Evolutionary conservation across 768 basidiomycete genomes (phyloP).

Genomic region (Mycena galopus): DNA sequence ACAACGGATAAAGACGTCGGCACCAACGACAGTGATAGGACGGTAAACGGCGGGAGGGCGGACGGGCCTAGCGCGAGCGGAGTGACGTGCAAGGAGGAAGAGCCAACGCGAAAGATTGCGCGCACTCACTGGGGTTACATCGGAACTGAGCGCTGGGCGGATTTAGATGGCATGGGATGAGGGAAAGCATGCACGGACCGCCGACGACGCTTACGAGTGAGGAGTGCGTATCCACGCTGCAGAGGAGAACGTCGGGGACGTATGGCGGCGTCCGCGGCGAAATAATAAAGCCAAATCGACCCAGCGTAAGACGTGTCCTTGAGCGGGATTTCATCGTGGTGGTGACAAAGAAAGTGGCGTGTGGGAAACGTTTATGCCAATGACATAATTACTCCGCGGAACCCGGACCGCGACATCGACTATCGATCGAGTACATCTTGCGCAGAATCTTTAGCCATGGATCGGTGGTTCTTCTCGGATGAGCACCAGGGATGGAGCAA

Average conservation of each 20-base stretch:
- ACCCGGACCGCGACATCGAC: background rate
- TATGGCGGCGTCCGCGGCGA: slow-evolving; percentile 9
- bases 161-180: background rate
- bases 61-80: slow-evolving; percentile 6
- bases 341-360: background rate
- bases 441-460: background rate
- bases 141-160: slow-evolving; percentile 18
- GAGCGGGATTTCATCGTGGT: background rate
- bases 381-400: background rate
- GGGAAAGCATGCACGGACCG: slow-evolving; percentile 5
- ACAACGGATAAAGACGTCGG: slow-evolving; percentile 13
- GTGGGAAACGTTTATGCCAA: background rate
- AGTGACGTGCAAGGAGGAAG: slow-evolving; percentile 18
- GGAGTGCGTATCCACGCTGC: slow-evolving; percentile 3
- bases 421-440: background rate
- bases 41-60: slow-evolving; percentile 27
- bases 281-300: slow-evolving; percentile 10
- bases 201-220: background rate
- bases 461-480: background rate
- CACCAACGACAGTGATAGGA: slow-evolving; percentile 18
- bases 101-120: slow-evolving; percentile 30
- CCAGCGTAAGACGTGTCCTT: background rate
- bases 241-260: slow-evolving; percentile 22
- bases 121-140: slow-evolving; percentile 18
- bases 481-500: background rate